Evolutionary conservation across 108 stramenopile species (phyloP), one percentile per base, ranked within the genome.

Genomic region (Pseudonitzschia multiseries): DNA sequence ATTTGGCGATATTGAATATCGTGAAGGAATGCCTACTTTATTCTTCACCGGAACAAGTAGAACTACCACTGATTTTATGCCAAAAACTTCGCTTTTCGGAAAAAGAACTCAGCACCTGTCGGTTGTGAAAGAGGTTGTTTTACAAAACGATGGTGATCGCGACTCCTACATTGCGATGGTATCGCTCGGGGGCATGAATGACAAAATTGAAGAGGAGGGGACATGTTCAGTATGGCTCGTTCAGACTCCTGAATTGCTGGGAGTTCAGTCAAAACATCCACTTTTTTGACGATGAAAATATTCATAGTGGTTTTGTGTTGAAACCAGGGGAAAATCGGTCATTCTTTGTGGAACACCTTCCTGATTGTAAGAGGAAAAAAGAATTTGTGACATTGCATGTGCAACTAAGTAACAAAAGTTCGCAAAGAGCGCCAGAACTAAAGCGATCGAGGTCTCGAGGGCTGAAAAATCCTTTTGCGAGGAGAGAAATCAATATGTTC

Each of bases 1-100:
- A 41, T 84, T 78, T 68, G 89, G 87, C 10, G 86, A 90, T 57
- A 76, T 94, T 32, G 89, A 92, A 79, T 76, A 83, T 68, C 80
- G 91, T 17, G 68, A 85, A 62, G 93, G 93, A 8, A 76, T 77
- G 41, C 73, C 86, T 12, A 79, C 89, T 33, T 72, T 94, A 57
- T 65, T 92, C 13, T 92, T 94, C 76, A 53, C 81, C 12, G 89
- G 90, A 44, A 86, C 73, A 40, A 64, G 68, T 27, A 28, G 61
- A 4, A 40, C 14, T 12, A 33, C 13, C 5, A 17, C 15, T n/a
- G 29, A 62, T 40, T 31, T 17, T 0, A 33, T 13, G 14, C 1
- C 44, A 54, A 36, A 53, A 69, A 20, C 51, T 41, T n/a, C 69
- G 56, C 50, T 32, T 61, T 27, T 70, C 26, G 56, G 68, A 36